A percentile compares a stretch with the other conserved stretches of the same genome.
Evolutionary conservation across 768 basidiomycete species (phyloP).

Genomic region (Boletus sp.): DNA sequence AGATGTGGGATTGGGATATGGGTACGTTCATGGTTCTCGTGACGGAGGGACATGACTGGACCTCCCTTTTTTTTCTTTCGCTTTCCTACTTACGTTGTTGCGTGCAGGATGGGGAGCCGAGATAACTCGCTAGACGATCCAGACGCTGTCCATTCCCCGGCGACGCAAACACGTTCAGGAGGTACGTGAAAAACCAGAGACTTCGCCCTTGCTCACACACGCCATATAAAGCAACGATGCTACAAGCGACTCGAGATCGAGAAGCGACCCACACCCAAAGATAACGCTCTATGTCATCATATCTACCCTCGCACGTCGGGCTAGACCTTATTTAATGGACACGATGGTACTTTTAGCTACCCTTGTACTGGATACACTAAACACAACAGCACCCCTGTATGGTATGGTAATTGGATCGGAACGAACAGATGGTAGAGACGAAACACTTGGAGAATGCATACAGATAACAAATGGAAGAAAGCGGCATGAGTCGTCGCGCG

Average conservation of each 20-base stretch:
- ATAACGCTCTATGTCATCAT: background rate
- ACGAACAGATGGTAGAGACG: background rate
- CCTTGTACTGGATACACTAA: constrained; percentile 13
- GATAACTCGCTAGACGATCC: background rate
- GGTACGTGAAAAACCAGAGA: background rate
- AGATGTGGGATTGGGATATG: background rate
- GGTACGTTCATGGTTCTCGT: background rate
- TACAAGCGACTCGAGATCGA: constrained; percentile 42
- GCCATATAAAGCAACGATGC: constrained; percentile 37
- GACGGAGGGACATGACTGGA: background rate
- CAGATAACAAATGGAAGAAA: background rate
- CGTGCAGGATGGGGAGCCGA: background rate
- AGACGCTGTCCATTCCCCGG: background rate
- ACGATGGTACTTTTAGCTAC: background rate
- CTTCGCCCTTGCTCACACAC: too few species aligned
- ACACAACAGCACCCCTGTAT: background rate
- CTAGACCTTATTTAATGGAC: background rate
- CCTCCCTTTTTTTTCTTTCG: background rate
- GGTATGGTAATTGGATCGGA: constrained; percentile 4
- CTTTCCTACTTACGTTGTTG: background rate
- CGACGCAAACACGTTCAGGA: background rate
- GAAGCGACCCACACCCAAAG: constrained; percentile 27
- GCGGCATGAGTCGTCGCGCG: background rate
- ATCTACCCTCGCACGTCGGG: background rate
- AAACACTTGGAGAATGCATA: background rate